These are phyloP conservation scores for Hymenoscyphus infarciens DNA, from an alignment of 2,329 filamentous ascomycete genomes.

Conservation along the genomic window DNA sequence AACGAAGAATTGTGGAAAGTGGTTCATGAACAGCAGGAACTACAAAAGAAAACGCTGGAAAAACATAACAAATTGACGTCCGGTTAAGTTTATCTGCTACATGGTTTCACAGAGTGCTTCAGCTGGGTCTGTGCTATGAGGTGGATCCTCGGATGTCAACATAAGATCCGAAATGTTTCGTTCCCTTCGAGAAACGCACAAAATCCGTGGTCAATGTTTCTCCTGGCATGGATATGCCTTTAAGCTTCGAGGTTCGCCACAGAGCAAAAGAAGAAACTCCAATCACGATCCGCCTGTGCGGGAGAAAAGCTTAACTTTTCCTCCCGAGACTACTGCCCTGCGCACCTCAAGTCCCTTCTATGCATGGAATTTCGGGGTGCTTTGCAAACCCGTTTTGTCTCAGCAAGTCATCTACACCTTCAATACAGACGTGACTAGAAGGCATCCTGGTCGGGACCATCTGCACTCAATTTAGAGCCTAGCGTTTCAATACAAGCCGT, in stretches of 20 bases:
- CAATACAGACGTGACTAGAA: not conserved
- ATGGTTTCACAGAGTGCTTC: conserved; percentile 20
- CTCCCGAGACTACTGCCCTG: not conserved
- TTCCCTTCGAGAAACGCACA: not conserved
- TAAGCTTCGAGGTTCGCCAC: not conserved
- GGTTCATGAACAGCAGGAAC: conserved; percentile 42
- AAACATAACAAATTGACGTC: conserved; percentile 33
- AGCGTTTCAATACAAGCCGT: not conserved
- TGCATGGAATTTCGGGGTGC: not conserved
- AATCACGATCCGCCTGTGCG: not conserved
- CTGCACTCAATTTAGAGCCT: not conserved
- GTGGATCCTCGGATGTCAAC: not conserved
- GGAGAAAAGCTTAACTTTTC: not conserved
- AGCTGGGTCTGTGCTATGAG: conserved; percentile 6
- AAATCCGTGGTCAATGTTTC: not conserved
- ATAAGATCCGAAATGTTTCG: not conserved
- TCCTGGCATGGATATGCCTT: not conserved
- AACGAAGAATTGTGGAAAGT: conserved; percentile 45
- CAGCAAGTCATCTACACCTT: not conserved
- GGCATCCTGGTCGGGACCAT: not conserved
- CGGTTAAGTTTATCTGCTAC: conserved; percentile 13
- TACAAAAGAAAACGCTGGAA: conserved; percentile 41
- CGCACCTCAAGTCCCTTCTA: not conserved
- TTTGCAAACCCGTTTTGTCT: not conserved
- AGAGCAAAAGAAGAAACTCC: not conserved